A percentile compares a stretch with the other conserved stretches of the same genome.
phyloP scores from a whole-genome alignment of 2,329 filamentous ascomycete species.

The Penicillium verrucosum region DNA sequence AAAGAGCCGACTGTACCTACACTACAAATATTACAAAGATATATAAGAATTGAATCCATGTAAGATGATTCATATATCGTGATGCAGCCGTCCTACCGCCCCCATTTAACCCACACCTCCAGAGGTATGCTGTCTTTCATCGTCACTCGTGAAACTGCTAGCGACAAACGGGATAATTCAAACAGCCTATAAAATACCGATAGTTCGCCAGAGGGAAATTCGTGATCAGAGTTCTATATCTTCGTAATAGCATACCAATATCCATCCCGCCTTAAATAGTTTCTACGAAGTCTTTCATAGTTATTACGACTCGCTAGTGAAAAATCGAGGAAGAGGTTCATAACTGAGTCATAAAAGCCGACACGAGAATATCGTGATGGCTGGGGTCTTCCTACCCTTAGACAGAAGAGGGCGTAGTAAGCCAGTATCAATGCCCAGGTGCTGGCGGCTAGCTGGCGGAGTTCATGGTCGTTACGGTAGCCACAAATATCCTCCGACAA shows the following conservation, averaged over 20 bases:
- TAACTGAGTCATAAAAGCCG: neutral
- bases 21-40: too few species aligned
- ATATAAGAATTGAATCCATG: too few species aligned
- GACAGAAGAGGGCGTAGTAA: neutral
- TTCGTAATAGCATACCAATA: neutral
- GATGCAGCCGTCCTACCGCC: too few species aligned
- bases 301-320: neutral
- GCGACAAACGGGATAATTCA: too few species aligned
- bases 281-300: neutral
- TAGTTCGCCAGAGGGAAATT: neutral
- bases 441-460: neutral
- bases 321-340: neutral
- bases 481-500: conserved; percentile 1
- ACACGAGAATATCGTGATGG: neutral
- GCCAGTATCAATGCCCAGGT: neutral
- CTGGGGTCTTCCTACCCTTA: neutral
- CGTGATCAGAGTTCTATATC: neutral
- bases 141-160: too few species aligned
- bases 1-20: conserved; percentile 18
- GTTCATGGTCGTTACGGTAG: neutral
- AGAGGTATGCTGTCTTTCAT: too few species aligned
- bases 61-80: too few species aligned
- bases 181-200: too few species aligned
- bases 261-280: neutral
- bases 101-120: too few species aligned